Conservation (phyloP, 2,329 filamentous ascomycete species). For the Purpureocillium takamizusanense region DNA sequence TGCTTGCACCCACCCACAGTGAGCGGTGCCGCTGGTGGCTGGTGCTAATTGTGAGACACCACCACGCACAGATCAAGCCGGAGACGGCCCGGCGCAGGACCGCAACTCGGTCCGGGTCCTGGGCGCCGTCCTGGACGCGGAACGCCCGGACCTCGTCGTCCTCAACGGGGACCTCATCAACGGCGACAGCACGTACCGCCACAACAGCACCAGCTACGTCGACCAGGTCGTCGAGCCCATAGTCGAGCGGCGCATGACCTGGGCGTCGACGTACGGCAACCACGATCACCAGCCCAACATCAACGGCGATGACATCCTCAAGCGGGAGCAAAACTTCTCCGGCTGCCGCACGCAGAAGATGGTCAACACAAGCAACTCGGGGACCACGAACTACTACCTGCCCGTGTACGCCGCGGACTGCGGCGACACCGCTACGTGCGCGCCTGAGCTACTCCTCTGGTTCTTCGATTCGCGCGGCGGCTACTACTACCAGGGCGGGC, state of each 20-base stretch:
- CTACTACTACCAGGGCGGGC: slow-evolving; percentile 31
- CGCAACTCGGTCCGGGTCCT: slow-evolving; percentile 47
- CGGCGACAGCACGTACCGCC: slow-evolving; percentile 49
- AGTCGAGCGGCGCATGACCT: slow-evolving; percentile 43
- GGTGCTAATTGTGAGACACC: neutral
- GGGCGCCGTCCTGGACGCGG: slow-evolving; percentile 44
- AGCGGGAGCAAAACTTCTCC: slow-evolving; percentile 27
- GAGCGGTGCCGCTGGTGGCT: neutral
- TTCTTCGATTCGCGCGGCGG: slow-evolving; percentile 65
- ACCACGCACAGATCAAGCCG: slow-evolving; percentile 31
- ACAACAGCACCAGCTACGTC: slow-evolving; percentile 47
- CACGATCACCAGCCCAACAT: slow-evolving; percentile 57
- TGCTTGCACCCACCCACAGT: too few relatives aligned
- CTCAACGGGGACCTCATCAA: slow-evolving; percentile 66
- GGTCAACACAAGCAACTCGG: slow-evolving; percentile 24
- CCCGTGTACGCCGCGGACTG: slow-evolving; percentile 31
- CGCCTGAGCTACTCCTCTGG: slow-evolving; percentile 48
- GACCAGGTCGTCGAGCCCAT: slow-evolving; percentile 52
- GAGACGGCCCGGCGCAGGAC: slow-evolving; percentile 39
- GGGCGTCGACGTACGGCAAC: slow-evolving; percentile 64
- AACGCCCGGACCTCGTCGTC: slow-evolving; percentile 52
- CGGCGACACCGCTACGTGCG: slow-evolving; percentile 16
- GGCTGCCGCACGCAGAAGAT: slow-evolving; percentile 31
- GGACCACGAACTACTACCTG: slow-evolving; percentile 38
- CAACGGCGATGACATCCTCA: slow-evolving; percentile 32